A percentile compares a stretch with the other conserved stretches of the same genome.
These are phyloP conservation scores for Nakazawaea populi DNA, from an alignment of 805 yeast species.

Conservation along the genomic window DNA sequence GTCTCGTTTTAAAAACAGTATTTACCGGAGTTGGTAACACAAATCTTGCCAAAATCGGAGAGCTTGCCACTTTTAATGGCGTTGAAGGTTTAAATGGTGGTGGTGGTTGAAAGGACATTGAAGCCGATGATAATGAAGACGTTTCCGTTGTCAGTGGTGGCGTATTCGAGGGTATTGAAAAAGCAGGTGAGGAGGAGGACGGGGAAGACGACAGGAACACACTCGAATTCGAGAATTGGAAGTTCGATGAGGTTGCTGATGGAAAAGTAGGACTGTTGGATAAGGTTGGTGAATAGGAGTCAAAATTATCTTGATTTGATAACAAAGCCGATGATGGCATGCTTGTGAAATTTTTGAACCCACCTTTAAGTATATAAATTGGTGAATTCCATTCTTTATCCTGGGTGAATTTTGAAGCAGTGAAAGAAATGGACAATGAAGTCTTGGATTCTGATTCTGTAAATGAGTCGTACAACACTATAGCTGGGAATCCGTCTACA, in stretches of 20 bases:
- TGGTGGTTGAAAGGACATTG: slow-evolving; percentile 16
- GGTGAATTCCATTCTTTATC: slow-evolving; percentile 32
- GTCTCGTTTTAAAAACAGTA: slow-evolving; percentile 41
- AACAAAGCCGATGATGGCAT: slow-evolving; percentile 8
- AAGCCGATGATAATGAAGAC: slow-evolving; percentile 11
- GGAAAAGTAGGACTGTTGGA: slow-evolving; percentile 9
- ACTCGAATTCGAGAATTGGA: not conserved
- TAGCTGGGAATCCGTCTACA: slow-evolving; percentile 28
- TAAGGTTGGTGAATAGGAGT: slow-evolving; percentile 5
- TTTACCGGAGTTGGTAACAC: slow-evolving; percentile 39
- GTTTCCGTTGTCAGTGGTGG: not conserved
- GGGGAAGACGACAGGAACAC: not conserved
- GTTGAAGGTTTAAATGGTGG: slow-evolving; percentile 1
- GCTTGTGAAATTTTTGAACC: slow-evolving; percentile 31
- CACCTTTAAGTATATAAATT: slow-evolving; percentile 35
- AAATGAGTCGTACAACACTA: slow-evolving; percentile 47
- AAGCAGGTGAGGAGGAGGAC: not conserved
- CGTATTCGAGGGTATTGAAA: slow-evolving; percentile 13
- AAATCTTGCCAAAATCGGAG: slow-evolving; percentile 46
- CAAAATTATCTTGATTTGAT: slow-evolving; percentile 2
- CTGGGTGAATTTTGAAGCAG: slow-evolving; percentile 42
- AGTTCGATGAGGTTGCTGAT: not conserved
- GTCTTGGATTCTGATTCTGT: slow-evolving; percentile 25
- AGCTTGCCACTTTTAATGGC: slow-evolving; percentile 14
- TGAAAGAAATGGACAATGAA: slow-evolving; percentile 35